A percentile compares a stretch with the other conserved stretches of the same genome.
Conservation (phyloP, 805 yeast species). For the Candida sphagnicola region DNA sequence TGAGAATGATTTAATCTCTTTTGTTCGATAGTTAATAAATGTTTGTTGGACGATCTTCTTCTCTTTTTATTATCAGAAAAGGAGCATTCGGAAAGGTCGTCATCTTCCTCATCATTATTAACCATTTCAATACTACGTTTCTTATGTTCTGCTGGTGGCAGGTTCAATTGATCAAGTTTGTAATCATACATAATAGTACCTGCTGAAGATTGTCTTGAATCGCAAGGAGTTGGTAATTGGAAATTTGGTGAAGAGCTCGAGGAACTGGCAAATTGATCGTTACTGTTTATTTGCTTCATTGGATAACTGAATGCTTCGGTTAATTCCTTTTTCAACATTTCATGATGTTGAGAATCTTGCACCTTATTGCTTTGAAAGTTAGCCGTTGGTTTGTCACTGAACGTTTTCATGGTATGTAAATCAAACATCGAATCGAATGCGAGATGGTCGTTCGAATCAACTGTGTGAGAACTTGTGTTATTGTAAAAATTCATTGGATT, state of each 20-base stretch:
- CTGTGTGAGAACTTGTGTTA: conserved; percentile 4
- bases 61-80: conserved; percentile 14
- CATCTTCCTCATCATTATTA: conserved; percentile 7
- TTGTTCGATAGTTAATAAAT: conserved; percentile 35
- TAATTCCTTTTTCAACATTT: conserved; percentile 22
- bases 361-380: neutral
- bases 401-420: conserved; percentile 26
- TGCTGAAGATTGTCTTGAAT: conserved; percentile 24
- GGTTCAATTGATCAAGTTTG: neutral
- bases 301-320: conserved; percentile 31
- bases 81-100: conserved; percentile 1
- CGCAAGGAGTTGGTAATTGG: conserved; percentile 33
- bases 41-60: conserved; percentile 28
- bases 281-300: conserved; percentile 1
- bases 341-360: conserved; percentile 8
- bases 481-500: conserved; percentile 31
- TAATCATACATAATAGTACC: conserved; percentile 6
- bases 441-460: conserved; percentile 1
- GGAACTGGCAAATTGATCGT: neutral
- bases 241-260: conserved; percentile 2
- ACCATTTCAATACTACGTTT: neutral
- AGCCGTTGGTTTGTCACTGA: conserved; percentile 5
- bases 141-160: conserved; percentile 8
- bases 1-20: conserved; percentile 39
- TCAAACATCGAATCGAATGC: conserved; percentile 17